Base-by-base conservation (phyloP, 345 rosid species). In the Murraya paniculata region DNA sequence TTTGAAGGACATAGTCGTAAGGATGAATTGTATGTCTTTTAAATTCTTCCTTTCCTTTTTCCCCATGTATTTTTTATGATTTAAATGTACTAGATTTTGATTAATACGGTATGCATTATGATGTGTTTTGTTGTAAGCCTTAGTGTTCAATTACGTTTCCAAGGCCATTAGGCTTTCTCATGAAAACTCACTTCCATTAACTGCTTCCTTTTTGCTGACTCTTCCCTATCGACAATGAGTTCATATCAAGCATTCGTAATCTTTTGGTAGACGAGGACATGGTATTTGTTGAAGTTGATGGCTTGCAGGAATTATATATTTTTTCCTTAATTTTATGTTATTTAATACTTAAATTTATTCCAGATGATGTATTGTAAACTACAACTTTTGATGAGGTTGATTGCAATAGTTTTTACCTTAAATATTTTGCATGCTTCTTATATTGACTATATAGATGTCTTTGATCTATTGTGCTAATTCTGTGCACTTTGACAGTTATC, bases 21-120 rank as follows among this genome's bases (percentile, higher is more conserved):
- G 22, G 80, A 73, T 73, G 73, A 81, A 79, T 65, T 45, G 91
- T 88, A 86, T 64, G 84, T 62, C 76, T 24, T 64, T 73, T 75
- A 39, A 18, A 22, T 27, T 62, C 4, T 24, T 30, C 22, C 27
- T 30, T 28, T 8, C 4, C 9, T 48, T 70, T 14, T 10, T 53
- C 4, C 59, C 24, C 21, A 9, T 9, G 9, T 35, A 31, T 66
- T 66, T 62, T 48, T 28, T 36, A 24, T 24, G 18, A 31, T 1
- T 72, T 22, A 2, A 33, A 21, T 41, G 33, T 35, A 10, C 5
- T 22, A 72, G 45, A 55, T 56, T 56, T 55, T 56, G 28, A 58
- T 33, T 33, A 33, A 56, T 18, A 56, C 5, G 9, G 61, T 71
- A 28, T 27, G 74, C 18, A 19, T 70, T 50, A 22, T 70, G 60